A percentile compares a stretch with the other conserved stretches of the same genome.
Evolutionary conservation across 1,284 basidiomycete genomes (phyloP).

Genomic region (Apiotrichum gracile): DNA sequence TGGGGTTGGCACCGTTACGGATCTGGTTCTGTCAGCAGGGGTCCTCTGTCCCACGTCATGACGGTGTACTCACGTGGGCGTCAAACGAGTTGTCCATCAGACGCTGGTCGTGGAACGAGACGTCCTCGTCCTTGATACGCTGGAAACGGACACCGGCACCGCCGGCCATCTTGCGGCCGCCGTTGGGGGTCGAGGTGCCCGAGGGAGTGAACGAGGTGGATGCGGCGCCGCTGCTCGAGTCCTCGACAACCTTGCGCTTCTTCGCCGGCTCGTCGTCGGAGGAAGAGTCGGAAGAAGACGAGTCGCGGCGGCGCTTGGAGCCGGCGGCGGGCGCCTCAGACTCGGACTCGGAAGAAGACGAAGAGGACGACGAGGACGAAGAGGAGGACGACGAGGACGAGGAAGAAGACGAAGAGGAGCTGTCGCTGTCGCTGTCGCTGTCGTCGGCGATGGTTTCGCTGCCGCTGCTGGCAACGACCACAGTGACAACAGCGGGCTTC

Average conservation of each 20-base stretch:
- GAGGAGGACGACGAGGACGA: conserved; percentile 15
- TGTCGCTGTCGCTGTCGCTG: conserved; percentile 13
- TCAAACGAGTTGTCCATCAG: conserved; percentile 78
- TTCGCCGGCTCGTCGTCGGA: conserved; percentile 31
- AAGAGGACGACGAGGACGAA: conserved; percentile 25
- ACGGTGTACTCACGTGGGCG: conserved; percentile 57
- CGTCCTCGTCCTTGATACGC: conserved; percentile 67
- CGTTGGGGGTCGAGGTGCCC: conserved; percentile 16
- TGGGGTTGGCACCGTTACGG: conserved; percentile 51
- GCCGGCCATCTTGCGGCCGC: conserved; percentile 1
- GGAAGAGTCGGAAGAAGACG: conserved; percentile 26
- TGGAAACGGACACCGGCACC: conserved; percentile 60
- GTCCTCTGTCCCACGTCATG: too few species aligned
- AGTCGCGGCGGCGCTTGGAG: conserved; percentile 18
- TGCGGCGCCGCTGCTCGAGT: conserved; percentile 16
- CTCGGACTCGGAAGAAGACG: conserved; percentile 25
- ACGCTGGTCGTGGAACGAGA: conserved; percentile 56
- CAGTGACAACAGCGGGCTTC: not conserved
- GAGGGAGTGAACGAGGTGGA: conserved; percentile 17
- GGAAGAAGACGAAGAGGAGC: conserved; percentile 9
- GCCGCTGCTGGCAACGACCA: not conserved
- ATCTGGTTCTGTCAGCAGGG: conserved; percentile 44
- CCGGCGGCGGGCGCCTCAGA: conserved; percentile 17
- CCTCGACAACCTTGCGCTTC: conserved; percentile 28
- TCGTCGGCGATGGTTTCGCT: conserved; percentile 3